Conservation (phyloP, 2,329 filamentous ascomycete species). For the Cercospora canescens region DNA sequence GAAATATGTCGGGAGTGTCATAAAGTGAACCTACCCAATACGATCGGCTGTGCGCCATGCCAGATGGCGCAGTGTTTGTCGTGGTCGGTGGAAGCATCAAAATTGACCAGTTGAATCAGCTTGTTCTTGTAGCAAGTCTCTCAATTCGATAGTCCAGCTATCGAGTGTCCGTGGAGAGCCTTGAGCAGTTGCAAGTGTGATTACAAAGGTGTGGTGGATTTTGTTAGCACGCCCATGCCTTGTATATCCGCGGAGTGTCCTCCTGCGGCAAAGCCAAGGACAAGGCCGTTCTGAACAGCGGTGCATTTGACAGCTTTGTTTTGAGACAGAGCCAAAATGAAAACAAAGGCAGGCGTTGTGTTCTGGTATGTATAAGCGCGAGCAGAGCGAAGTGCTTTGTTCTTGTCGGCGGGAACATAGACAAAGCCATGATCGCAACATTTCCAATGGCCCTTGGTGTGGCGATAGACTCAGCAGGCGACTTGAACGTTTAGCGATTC, state of each 20-base stretch:
- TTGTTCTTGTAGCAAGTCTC: conserved; percentile 2
- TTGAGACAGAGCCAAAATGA: not conserved
- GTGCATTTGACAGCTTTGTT: not conserved
- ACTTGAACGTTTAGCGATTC: not conserved
- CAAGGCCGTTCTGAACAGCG: not conserved
- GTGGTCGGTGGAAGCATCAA: not conserved
- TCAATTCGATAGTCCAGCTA: conserved; percentile 9
- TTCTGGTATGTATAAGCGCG: not conserved
- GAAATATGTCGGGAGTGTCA: not conserved
- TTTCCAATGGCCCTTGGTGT: not conserved
- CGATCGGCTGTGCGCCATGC: not conserved
- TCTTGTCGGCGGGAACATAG: not conserved
- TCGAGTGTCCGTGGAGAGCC: not conserved
- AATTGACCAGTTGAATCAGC: not conserved
- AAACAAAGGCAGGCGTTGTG: not conserved
- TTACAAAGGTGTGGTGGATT: not conserved
- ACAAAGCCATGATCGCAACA: not conserved
- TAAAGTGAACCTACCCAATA: not conserved
- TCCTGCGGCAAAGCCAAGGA: not conserved
- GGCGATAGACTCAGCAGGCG: not conserved
- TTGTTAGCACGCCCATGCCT: not conserved
- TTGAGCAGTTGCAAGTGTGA: not conserved
- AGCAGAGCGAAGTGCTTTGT: not conserved
- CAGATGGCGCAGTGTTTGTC: not conserved
- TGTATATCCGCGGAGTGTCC: not conserved